Base-by-base conservation (phyloP, 2,329 filamentous ascomycete species). In the Parastagonospora avenae region DNA sequence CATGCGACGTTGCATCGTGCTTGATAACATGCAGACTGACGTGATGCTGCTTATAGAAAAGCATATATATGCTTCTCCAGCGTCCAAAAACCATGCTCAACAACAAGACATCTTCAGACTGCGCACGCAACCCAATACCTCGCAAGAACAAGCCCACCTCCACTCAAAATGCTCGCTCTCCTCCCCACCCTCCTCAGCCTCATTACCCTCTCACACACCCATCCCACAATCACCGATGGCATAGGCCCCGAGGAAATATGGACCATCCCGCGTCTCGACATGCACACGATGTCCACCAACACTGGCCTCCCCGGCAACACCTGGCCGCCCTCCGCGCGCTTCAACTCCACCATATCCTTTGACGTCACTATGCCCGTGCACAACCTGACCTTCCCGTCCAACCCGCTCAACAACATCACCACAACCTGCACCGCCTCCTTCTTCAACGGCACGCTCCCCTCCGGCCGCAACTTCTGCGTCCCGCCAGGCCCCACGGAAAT, bases 251-350 rank as follows among this genome's bases (percentile, higher is more conserved):
- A 19, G 8, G 44, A 66, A 54, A 29, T 12, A 45, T 68, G 60
- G 60, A 42, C 27, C 15, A 67, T 70, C 27, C 46, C 64, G 9
- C 42, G 37, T 31, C 50, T 70, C 10, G 30, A 60, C 19, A 60
- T 63, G 35, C 67, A 71, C 54, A 68, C 67, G 54, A 67, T 71
- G 66, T 60, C 46, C 37, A 24, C 9, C 5, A 42, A 52, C 46
- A 59, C 60, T 6, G 67, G 67, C 8, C 39, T 66, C 7, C 61
- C 60, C 4, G 58, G 59, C 39, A 55, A 52, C 31, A 37, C 35
- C 1, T 71, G 67, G 67, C 64, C 66, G 8, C 45, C 48, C 0
- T n/a, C 28, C 14, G 30, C 37, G 7, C 40, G 46, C 8, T 71
- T 65, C 57, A 42, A 61, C 33, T 60, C 54, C 6, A 63, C 62